Base-by-base conservation (phyloP, 208 protist species). In the Angomonas desouzai region DNA sequence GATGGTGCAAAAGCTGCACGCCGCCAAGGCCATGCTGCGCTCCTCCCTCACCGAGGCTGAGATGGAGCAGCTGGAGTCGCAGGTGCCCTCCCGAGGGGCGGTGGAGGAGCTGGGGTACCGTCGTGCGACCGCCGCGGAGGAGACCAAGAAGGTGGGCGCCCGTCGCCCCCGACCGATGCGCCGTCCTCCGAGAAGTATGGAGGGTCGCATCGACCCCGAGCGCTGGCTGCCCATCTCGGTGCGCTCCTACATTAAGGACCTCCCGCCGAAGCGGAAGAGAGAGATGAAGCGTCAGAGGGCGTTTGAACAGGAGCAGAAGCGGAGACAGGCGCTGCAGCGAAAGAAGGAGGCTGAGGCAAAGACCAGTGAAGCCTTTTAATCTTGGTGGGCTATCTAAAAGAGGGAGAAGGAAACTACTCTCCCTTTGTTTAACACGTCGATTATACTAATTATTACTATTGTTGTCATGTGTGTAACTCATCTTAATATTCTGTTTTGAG, bases 281-380 rank as follows among this genome's bases (percentile, higher is more conserved):
- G 85, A 94, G 68, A 73, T 94, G 55, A 83, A 79, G 62, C 89
- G 89, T 1, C 74, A 92, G 63, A 79, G 89, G 16, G 85, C 81
- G 47, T 75, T 80, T 48, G 89, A 94, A 30, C 89, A 94, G 60
- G 89, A 92, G 51, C 80, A 90, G 74, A 89, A 89, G 62, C 80
- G 83, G 1, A 74, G 75, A 59, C 55, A 38, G 63, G 55, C 36
- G 55, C 53, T 60, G 62, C 47, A 64, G 71, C 22, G 43, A 48
- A 48, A 51, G 45, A 63, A 70, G 4, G 48, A 55, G 23, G 61
- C 51, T 25, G 58, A 62, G 1, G 33, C 55, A 2, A 16, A 51
- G 2, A 48, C 47, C 22, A 48, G 30, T 53, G 62, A 3, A 1
- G 49, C 49, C 49, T 27, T 16, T 30, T 56, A 61, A 59, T n/a